These are phyloP conservation scores for Skeletonema grethae DNA, from an alignment of 108 stramenopile species.

Conservation along the genomic window DNA sequence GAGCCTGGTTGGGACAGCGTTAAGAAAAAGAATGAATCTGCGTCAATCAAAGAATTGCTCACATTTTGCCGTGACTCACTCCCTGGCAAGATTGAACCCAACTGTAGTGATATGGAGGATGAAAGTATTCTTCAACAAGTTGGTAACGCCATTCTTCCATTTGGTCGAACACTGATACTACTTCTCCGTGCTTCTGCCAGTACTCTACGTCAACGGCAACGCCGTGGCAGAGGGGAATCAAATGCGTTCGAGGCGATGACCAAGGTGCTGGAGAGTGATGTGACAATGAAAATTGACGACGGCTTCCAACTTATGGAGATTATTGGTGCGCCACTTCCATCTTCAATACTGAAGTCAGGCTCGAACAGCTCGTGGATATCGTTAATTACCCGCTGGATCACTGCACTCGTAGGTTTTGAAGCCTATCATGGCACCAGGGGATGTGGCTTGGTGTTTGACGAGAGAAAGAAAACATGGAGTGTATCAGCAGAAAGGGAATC, in stretches of 20 bases:
- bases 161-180: slow-evolving; percentile 73
- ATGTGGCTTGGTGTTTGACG: slow-evolving; percentile 43
- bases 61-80: slow-evolving; percentile 42
- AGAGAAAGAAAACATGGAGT: slow-evolving; percentile 32
- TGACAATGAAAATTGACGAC: slow-evolving; percentile 72
- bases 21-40: slow-evolving; percentile 47
- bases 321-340: slow-evolving; percentile 78
- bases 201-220: slow-evolving; percentile 54
- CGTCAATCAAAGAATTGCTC: slow-evolving; percentile 52
- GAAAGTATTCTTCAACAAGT: slow-evolving; percentile 53
- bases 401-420: slow-evolving; percentile 56
- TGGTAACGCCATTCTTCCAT: slow-evolving; percentile 78
- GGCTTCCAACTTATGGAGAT: slow-evolving; percentile 69
- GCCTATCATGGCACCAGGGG: slow-evolving; percentile 80
- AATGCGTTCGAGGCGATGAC: slow-evolving; percentile 39
- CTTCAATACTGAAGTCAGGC: slow-evolving; percentile 41
- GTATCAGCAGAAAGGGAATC: background rate
- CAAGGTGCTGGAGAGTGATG: slow-evolving; percentile 51
- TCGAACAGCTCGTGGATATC: slow-evolving; percentile 42
- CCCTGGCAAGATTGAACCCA: slow-evolving; percentile 16
- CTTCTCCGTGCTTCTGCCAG: slow-evolving; percentile 72
- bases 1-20: slow-evolving; percentile 33
- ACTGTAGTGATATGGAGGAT: slow-evolving; percentile 25
- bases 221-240: slow-evolving; percentile 22
- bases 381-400: slow-evolving; percentile 71